A percentile compares a stretch with the other conserved stretches of the same genome.
Conservation (phyloP, 306 rosid genomes). For the Pyrus bretschneideri region DNA sequence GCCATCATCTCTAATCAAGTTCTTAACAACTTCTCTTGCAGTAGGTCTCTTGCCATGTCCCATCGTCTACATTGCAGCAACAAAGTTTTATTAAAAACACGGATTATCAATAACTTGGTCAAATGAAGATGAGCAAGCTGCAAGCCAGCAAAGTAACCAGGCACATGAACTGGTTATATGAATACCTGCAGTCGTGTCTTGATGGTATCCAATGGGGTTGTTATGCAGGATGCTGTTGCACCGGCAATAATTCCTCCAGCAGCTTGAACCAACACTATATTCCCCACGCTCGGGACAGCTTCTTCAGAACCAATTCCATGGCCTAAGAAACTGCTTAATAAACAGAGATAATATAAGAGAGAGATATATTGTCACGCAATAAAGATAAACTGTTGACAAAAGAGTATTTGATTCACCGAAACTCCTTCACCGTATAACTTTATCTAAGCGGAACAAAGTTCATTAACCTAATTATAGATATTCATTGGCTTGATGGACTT, state of each 20-base stretch:
- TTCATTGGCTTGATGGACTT: background rate
- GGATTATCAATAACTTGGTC: background rate
- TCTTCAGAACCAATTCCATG: constrained; percentile 22
- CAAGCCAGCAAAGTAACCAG: background rate
- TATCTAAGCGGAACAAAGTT: background rate
- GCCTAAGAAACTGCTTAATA: constrained; percentile 39
- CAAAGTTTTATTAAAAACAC: constrained; percentile 12
- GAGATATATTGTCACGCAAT: background rate
- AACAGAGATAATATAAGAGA: constrained; percentile 5
- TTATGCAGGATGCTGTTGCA: constrained; percentile 78
- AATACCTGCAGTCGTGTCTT: constrained; percentile 92
- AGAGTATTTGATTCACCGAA: background rate
- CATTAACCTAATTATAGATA: background rate
- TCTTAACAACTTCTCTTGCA: constrained; percentile 65
- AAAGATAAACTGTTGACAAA: background rate
- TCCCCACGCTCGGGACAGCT: constrained; percentile 35
- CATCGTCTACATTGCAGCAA: constrained; percentile 47
- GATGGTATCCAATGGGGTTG: constrained; percentile 89
- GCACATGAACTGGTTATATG: constrained; percentile 1
- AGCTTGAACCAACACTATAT: constrained; percentile 71
- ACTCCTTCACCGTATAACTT: background rate
- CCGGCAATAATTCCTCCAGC: constrained; percentile 79
- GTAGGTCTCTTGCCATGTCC: constrained; percentile 61
- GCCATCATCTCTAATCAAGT: constrained; percentile 71
- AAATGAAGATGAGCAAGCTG: constrained; percentile 3